phyloP scores from a whole-genome alignment of 352 stramenopile genomes.

The Phytophthora citrophthora region DNA sequence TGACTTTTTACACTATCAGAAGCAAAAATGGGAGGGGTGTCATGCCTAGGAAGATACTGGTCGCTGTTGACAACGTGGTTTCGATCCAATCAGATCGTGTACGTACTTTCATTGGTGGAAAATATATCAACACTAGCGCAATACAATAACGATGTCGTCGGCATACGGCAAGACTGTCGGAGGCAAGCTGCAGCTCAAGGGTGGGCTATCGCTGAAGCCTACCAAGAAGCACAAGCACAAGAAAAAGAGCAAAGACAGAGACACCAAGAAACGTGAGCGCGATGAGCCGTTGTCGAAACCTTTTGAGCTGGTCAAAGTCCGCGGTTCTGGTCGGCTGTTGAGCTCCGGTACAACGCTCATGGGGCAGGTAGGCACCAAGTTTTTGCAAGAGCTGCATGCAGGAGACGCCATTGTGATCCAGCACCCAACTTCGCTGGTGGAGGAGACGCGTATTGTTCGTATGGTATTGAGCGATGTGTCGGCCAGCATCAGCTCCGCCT shows the following conservation, averaged over 20 bases:
- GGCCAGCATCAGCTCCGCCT: conserved; percentile 83
- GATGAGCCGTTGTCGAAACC: conserved; percentile 28
- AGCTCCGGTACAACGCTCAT: conserved; percentile 90
- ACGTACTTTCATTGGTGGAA: conserved; percentile 12
- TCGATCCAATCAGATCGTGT: conserved; percentile 13
- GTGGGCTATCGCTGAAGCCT: conserved; percentile 74
- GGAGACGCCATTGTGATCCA: conserved; percentile 90
- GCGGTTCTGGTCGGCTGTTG: conserved; percentile 82
- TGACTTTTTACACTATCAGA: background rate
- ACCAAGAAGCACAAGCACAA: conserved; percentile 62
- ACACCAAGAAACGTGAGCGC: conserved; percentile 17
- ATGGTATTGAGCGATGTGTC: conserved; percentile 92
- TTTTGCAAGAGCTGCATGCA: conserved; percentile 80
- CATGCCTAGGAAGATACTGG: conserved; percentile 6
- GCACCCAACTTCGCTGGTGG: conserved; percentile 84
- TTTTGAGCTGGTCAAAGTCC: conserved; percentile 82
- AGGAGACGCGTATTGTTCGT: conserved; percentile 90
- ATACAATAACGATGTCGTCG: conserved; percentile 23
- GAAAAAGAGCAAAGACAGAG: conserved; percentile 46
- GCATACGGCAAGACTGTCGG: conserved; percentile 77
- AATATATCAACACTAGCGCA: background rate
- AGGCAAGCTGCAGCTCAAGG: conserved; percentile 85
- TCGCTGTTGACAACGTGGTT: conserved; percentile 3
- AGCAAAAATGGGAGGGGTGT: background rate
- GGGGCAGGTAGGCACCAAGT: conserved; percentile 81